Percentiles rank a stretch among this genome's conserved stretches.
Evolutionary conservation across 169 alveolate genomes (phyloP).

Genomic region (Fabrea salina): DNA sequence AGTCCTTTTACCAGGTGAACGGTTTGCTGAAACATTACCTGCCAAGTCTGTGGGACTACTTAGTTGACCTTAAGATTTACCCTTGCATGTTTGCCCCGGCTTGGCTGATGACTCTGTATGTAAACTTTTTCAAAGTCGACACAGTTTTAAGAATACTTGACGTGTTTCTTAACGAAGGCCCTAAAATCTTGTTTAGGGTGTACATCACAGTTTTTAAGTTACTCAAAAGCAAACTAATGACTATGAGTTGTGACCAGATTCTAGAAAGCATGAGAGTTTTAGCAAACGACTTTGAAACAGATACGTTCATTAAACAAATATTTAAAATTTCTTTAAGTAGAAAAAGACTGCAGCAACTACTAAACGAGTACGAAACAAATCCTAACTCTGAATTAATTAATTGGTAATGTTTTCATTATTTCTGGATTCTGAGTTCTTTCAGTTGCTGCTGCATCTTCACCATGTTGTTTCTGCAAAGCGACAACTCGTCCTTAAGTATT

Average conservation of each 20-base stretch:
- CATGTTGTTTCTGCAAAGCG: not conserved
- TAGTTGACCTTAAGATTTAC: constrained; percentile 60
- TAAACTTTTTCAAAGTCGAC: constrained; percentile 74
- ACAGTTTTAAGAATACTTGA: constrained; percentile 87
- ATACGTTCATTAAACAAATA: constrained; percentile 32
- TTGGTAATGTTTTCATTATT: too few species aligned
- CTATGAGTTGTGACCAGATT: constrained; percentile 43
- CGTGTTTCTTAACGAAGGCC: constrained; percentile 84
- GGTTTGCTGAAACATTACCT: constrained; percentile 75
- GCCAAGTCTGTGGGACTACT: constrained; percentile 61
- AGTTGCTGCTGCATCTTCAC: not conserved
- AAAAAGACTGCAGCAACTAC: constrained; percentile 36
- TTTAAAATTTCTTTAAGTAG: constrained; percentile 50
- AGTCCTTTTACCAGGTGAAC: constrained; percentile 83
- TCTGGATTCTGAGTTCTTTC: too few species aligned
- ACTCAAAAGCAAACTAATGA: constrained; percentile 61
- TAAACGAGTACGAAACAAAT: constrained; percentile 41
- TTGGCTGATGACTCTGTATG: constrained; percentile 93
- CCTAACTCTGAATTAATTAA: not conserved
- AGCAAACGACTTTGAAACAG: constrained; percentile 31
- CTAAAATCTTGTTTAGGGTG: constrained; percentile 80
- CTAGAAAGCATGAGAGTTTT: constrained; percentile 31
- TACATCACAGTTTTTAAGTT: constrained; percentile 85
- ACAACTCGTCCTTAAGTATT: not conserved
- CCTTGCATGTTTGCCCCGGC: constrained; percentile 91